Conservation (phyloP, 2,329 filamentous ascomycete genomes). For the Metarhizium anisopliae region DNA sequence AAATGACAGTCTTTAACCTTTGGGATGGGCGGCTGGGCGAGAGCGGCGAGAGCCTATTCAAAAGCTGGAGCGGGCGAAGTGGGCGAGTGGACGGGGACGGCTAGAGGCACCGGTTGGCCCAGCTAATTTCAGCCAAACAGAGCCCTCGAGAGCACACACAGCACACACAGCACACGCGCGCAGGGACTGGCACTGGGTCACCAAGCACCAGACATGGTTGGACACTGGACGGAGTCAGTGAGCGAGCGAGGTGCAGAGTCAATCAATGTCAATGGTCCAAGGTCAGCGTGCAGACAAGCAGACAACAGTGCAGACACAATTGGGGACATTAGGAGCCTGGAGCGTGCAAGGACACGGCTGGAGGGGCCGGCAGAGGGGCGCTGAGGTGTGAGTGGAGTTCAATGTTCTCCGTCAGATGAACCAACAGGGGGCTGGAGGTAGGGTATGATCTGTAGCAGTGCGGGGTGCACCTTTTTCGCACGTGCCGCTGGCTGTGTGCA, state of each 20-base stretch:
- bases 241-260: not conserved
- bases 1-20: constrained; percentile 38
- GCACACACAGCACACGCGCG: not conserved
- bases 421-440: constrained; percentile 24
- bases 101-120: not conserved
- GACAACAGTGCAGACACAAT: not conserved
- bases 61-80: constrained; percentile 11
- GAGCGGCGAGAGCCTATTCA: constrained; percentile 3
- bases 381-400: constrained; percentile 32
- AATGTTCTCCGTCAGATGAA: constrained; percentile 29
- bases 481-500: not conserved
- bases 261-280: not conserved
- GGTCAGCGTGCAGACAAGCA: not conserved
- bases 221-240: not conserved
- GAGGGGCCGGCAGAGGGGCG: constrained; percentile 13
- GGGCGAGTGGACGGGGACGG: constrained; percentile 15
- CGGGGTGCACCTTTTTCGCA: rapidly evolving
- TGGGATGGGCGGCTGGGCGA: constrained; percentile 3
- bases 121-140: not conserved
- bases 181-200: not conserved
- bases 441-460: constrained; percentile 16
- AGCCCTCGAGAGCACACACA: not conserved
- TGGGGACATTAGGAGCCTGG: not conserved
- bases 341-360: constrained; percentile 6
- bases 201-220: not conserved